A percentile compares a stretch with the other conserved stretches of the same genome.
phyloP scores from a whole-genome alignment of 2,329 filamentous ascomycete species.

The Basipetospora chlamydospora region DNA sequence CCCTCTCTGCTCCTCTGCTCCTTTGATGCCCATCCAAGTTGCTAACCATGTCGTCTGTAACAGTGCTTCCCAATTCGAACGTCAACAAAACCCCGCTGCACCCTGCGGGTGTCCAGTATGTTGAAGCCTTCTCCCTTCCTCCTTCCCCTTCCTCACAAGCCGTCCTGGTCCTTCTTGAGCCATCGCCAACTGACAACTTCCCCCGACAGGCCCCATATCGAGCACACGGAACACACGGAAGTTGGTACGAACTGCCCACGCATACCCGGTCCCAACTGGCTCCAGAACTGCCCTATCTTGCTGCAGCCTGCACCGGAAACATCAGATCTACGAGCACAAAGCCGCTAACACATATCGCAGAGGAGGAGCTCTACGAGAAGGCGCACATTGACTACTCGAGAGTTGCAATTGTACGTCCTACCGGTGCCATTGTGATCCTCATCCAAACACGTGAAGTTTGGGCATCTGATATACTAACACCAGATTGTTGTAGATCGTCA shows the following conservation, averaged over 20 bases:
- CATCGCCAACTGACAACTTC: neutral
- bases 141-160: conserved; percentile 6
- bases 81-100: conserved; percentile 90
- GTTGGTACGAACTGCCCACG: conserved; percentile 38
- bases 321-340: too few relatives aligned
- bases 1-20: conserved; percentile 10
- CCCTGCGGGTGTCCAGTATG: conserved; percentile 80
- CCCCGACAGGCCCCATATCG: conserved; percentile 1
- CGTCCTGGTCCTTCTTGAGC: neutral
- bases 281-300: neutral
- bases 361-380: conserved; percentile 93
- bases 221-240: conserved; percentile 63
- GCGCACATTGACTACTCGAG: conserved; percentile 99
- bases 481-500: conserved; percentile 46
- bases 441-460: too few relatives aligned
- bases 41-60: conserved; percentile 7
- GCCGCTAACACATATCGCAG: conserved; percentile 16
- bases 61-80: conserved; percentile 37
- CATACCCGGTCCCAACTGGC: neutral
- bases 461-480: conserved; percentile 10
- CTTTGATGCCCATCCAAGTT: conserved; percentile 6
- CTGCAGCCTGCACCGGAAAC: too few relatives aligned
- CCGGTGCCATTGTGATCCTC: too few relatives aligned
- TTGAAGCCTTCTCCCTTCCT: too few relatives aligned
- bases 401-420: conserved; percentile 73